Conservation (phyloP, 176 grass and related monocot genomes). For the Oryza nivara region DNA sequence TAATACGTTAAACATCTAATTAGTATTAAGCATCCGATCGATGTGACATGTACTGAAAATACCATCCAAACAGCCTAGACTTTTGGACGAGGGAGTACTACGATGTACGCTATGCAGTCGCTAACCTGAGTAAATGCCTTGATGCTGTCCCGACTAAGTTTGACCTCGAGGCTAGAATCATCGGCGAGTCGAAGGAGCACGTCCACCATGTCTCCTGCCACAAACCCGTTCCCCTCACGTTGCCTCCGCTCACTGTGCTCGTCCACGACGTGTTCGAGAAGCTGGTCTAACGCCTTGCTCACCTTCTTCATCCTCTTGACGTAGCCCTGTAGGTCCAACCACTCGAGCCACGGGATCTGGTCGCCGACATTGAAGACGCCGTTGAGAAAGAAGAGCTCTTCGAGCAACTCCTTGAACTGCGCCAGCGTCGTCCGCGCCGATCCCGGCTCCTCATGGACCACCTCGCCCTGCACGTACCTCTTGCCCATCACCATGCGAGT, state of each 20-base stretch:
- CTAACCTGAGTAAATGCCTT: background rate
- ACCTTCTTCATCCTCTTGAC: constrained; percentile 66
- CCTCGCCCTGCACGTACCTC: constrained; percentile 38
- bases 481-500: constrained; percentile 64
- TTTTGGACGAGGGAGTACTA: too few relatives aligned
- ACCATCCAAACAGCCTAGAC: too few relatives aligned
- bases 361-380: constrained; percentile 72
- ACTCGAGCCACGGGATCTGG: constrained; percentile 59
- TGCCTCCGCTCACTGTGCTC: constrained; percentile 45
- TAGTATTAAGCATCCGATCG: too few relatives aligned
- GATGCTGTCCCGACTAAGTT: background rate
- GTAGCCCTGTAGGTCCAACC: constrained; percentile 72
- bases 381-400: constrained; percentile 61
- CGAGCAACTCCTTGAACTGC: constrained; percentile 64
- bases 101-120: too few relatives aligned
- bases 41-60: too few relatives aligned
- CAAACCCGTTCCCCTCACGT: background rate
- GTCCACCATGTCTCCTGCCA: background rate
- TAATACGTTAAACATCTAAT: too few relatives aligned
- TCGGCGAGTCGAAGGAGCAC: background rate
- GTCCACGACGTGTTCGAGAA: constrained; percentile 67
- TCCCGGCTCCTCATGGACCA: background rate
- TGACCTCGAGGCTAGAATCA: background rate
- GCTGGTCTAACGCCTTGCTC: constrained; percentile 50
- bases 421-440: constrained; percentile 37